Conservation (phyloP, 73 alveolate species). For the Tetrahymena elliotti region DNA sequence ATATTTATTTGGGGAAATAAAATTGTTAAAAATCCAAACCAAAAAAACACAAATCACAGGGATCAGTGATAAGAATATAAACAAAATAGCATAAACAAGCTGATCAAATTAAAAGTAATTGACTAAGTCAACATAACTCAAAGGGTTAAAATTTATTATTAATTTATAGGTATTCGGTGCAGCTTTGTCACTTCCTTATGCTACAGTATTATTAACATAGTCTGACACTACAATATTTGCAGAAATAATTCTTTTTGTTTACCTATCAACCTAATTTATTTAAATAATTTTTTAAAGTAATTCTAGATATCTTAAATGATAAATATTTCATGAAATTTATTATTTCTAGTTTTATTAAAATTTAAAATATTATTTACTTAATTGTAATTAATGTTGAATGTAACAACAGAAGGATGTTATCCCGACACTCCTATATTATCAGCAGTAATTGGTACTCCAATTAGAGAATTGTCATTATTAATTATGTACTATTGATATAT, state of each 20-base stretch:
- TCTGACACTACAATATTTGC: not conserved
- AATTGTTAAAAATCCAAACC: not conserved
- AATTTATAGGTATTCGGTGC: not conserved
- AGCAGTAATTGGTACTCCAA: not conserved
- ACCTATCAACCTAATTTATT: not conserved
- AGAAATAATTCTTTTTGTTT: not conserved
- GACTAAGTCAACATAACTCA: not conserved
- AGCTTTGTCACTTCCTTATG: not conserved
- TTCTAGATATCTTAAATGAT: no score
- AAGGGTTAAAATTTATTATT: not conserved
- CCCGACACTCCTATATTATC: not conserved
- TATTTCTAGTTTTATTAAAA: no score
- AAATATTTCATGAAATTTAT: no score
- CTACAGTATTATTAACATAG: not conserved
- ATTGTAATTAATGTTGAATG: not conserved
- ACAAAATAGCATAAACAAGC: not conserved
- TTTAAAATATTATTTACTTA: not conserved
- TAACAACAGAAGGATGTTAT: not conserved
- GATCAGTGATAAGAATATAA: not conserved
- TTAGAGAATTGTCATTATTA: not conserved
- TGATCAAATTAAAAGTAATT: not conserved
- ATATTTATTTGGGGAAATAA: not conserved
- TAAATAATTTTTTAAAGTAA: no score
- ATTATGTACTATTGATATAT: not conserved
- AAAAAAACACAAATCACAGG: not conserved